A percentile compares a stretch with the other conserved stretches of the same genome.
Evolutionary conservation across 2,329 filamentous ascomycete genomes (phyloP).

Genomic region (Ophiostoma ulmi): DNA sequence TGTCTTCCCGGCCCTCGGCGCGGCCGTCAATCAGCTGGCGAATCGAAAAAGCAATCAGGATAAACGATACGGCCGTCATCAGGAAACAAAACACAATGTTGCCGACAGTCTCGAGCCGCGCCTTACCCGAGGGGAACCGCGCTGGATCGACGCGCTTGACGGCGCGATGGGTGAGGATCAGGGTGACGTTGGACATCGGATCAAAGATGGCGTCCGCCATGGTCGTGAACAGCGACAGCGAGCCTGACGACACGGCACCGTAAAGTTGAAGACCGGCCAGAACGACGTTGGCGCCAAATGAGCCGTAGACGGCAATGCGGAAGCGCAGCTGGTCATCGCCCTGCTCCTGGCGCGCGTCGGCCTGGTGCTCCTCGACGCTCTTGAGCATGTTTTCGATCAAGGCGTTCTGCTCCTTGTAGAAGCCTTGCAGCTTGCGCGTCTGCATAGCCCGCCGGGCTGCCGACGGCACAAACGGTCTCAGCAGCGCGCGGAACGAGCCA

Average conservation of each 20-base stretch:
- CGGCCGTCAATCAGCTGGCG: conserved; percentile 57
- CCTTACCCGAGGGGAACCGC: conserved; percentile 87
- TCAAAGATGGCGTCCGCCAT: conserved; percentile 97
- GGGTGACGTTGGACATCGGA: conserved; percentile 78
- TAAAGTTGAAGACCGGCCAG: conserved; percentile 81
- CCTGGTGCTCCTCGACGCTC: conserved; percentile 83
- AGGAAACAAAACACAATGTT: conserved; percentile 96
- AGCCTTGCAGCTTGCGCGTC: conserved; percentile 56
- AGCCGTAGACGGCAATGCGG: conserved; percentile 60
- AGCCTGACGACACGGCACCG: conserved; percentile 77
- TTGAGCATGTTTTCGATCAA: conserved; percentile 90
- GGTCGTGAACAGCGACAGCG: conserved; percentile 93
- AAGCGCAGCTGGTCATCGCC: conserved; percentile 75
- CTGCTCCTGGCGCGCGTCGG: conserved; percentile 72
- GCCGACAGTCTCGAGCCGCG: conserved; percentile 87
- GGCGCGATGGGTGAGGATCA: conserved; percentile 82
- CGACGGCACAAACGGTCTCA: conserved; percentile 31
- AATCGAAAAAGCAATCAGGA: conserved; percentile 84
- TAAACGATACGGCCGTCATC: conserved; percentile 87
- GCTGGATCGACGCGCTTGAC: conserved; percentile 80
- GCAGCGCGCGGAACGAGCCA: conserved; percentile 30
- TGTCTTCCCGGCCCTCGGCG: conserved; percentile 39
- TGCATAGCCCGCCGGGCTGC: conserved; percentile 35
- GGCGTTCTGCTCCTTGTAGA: conserved; percentile 89
- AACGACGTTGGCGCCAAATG: conserved; percentile 73